Evolutionary conservation across 2,329 filamentous ascomycete species (phyloP), one percentile per base, ranked within the genome.

Genomic region (Calonectria hongkongensis): DNA sequence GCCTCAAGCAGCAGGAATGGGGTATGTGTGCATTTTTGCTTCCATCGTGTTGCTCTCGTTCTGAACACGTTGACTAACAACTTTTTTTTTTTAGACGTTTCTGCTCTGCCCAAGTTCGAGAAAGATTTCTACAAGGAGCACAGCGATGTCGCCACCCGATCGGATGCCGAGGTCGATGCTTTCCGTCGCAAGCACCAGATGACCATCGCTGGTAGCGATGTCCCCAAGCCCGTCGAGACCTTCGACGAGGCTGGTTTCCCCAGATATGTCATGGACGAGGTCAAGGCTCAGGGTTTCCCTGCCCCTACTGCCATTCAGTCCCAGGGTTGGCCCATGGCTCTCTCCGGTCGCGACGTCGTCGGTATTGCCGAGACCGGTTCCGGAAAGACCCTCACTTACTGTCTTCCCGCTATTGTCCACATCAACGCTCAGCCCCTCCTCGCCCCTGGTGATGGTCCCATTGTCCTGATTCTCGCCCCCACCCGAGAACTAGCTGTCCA

Each of bases 91-190:
- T 7, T 78, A 97, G 97, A 99, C 83, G 81, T 97, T 67, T 88
- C 85, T 81, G 85, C 92, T 8, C 83, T 99, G 56, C 96, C 97
- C 80, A 98, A 98, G 86, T 99, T 99, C 87, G 97, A 99, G 85
- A 99, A 99, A 88, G 96, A 94, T 10, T 99, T 99, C 88, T 99
- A 99, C 91, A 98, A 98, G 89, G 97, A 98, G 87, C 93, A 97
- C 83, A 90, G 93, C 39, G 91, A 92, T 73, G 96, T 99, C 73
- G 86, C 92, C 74, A 88, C 86, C 80, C 94, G 97, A 82, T 92
- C 95, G 15, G 84, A 91, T 50, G 91, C 91, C 70, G 96, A 98
- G 75, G 94, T 99, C 71, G 94, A 96, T 33, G 94, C 92, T 69
- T 99, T 98, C 89, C 94, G 97, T 83, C 92, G 91, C 82, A 92